A percentile compares a stretch with the other conserved stretches of the same genome.
These are phyloP conservation scores for Xylaria sp. DNA, from an alignment of 2,329 filamentous ascomycete species.

Conservation along the genomic window DNA sequence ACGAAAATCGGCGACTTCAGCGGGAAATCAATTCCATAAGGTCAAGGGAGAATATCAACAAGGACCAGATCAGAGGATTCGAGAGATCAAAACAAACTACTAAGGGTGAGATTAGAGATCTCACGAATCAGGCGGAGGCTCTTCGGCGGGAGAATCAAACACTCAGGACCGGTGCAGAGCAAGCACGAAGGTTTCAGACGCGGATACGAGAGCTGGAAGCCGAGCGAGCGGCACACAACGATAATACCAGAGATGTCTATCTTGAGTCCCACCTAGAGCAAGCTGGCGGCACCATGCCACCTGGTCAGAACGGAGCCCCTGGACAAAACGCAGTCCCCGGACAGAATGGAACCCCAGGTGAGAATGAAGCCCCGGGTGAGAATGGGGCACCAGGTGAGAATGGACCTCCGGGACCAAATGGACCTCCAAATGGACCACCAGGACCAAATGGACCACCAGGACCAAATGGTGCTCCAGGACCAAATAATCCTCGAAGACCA, in stretches of 20 bases:
- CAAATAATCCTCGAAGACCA: too few relatives aligned
- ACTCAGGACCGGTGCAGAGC: background rate
- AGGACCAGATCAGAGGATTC: slow-evolving; percentile 12
- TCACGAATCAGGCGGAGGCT: background rate
- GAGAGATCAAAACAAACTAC: background rate
- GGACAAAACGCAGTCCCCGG: too few relatives aligned
- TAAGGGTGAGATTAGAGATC: too few relatives aligned
- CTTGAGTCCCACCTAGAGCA: slow-evolving; percentile 17
- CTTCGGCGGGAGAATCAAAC: slow-evolving; percentile 11
- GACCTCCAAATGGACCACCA: too few relatives aligned
- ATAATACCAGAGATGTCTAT: background rate
- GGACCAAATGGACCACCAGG: too few relatives aligned
- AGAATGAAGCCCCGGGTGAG: too few relatives aligned
- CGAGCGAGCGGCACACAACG: background rate
- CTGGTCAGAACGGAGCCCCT: background rate
- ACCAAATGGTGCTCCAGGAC: too few relatives aligned
- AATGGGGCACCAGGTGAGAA: too few relatives aligned
- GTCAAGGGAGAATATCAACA: slow-evolving; percentile 1
- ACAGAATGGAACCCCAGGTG: too few relatives aligned
- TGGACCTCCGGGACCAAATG: too few relatives aligned
- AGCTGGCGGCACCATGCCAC: background rate
- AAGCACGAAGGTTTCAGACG: background rate
- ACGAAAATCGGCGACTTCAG: background rate
- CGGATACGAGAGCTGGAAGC: slow-evolving; percentile 7
- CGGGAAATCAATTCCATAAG: background rate